Evolutionary conservation across 257 asterid genomes (phyloP).

Genomic region (Scutellaria barbata): DNA sequence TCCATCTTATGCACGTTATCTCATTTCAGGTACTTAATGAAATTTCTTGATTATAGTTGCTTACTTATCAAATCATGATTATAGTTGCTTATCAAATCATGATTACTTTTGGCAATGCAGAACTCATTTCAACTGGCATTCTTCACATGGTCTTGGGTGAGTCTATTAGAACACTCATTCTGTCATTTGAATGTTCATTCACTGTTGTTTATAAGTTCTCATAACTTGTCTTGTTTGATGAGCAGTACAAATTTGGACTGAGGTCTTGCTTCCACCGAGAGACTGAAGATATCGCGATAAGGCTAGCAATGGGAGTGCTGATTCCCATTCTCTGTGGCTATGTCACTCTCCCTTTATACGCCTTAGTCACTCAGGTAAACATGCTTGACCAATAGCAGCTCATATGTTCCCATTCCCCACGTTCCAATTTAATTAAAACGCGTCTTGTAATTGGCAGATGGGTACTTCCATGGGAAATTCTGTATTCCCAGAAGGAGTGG

Average conservation of each 20-base stretch:
- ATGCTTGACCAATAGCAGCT: neutral
- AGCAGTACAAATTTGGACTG: slow-evolving; percentile 62
- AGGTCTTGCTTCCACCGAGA: slow-evolving; percentile 69
- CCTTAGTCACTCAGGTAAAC: slow-evolving; percentile 67
- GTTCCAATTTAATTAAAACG: neutral
- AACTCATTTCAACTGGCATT: slow-evolving; percentile 82
- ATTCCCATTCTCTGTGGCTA: slow-evolving; percentile 79
- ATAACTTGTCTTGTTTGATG: slow-evolving; percentile 8
- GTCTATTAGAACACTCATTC: slow-evolving; percentile 24
- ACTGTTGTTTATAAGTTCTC: neutral
- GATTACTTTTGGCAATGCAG: slow-evolving; percentile 43
- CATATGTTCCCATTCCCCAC: neutral
- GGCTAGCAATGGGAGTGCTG: slow-evolving; percentile 53
- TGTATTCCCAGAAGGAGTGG: slow-evolving; percentile 59
- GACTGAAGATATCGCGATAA: slow-evolving; percentile 61
- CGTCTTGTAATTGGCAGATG: slow-evolving; percentile 48
- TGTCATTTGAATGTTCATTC: neutral
- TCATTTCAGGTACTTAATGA: slow-evolving; percentile 62
- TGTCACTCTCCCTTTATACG: slow-evolving; percentile 73
- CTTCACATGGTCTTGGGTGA: slow-evolving; percentile 79
- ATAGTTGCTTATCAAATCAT: neutral
- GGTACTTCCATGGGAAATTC: slow-evolving; percentile 61
- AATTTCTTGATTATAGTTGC: neutral
- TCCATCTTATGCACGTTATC: slow-evolving; percentile 75
- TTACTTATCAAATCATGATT: neutral